A percentile compares a stretch with the other conserved stretches of the same genome.
Conservation (phyloP, 176 grass and related monocot species). For the Hordeum vulgare region DNA sequence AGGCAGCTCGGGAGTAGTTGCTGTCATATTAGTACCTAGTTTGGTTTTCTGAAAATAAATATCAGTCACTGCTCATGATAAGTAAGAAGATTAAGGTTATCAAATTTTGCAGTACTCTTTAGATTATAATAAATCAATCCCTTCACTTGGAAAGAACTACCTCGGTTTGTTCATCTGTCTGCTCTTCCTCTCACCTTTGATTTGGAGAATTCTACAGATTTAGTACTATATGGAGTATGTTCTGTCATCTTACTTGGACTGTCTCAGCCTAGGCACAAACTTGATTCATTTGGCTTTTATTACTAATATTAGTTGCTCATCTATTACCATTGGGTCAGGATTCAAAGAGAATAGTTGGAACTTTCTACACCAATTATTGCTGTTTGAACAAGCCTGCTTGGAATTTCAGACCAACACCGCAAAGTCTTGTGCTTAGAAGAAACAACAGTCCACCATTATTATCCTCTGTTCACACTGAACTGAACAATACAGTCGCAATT, state of each 20-base stretch:
- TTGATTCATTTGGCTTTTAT: background rate
- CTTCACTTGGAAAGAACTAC: background rate
- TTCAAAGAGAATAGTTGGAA: background rate
- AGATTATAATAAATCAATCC: background rate
- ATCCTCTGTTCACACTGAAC: background rate
- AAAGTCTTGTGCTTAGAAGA: background rate
- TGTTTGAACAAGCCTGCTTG: background rate
- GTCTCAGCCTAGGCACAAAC: background rate
- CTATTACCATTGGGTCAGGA: background rate
- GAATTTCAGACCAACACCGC: background rate
- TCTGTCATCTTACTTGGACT: background rate
- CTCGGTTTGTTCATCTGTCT: background rate
- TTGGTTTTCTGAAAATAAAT: background rate
- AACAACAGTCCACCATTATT: background rate
- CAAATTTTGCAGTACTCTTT: background rate
- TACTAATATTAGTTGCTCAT: background rate
- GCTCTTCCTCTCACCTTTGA: background rate
- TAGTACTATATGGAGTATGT: background rate
- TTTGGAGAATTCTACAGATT: background rate
- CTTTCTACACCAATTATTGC: background rate
- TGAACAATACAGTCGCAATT: background rate
- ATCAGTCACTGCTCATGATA: background rate
- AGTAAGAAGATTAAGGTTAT: background rate
- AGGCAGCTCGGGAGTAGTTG: too few species aligned
- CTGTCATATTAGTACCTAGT: background rate